Evolutionary conservation across 345 rosid genomes (phyloP).

Genomic region (Erysimum cheiranthoides): DNA sequence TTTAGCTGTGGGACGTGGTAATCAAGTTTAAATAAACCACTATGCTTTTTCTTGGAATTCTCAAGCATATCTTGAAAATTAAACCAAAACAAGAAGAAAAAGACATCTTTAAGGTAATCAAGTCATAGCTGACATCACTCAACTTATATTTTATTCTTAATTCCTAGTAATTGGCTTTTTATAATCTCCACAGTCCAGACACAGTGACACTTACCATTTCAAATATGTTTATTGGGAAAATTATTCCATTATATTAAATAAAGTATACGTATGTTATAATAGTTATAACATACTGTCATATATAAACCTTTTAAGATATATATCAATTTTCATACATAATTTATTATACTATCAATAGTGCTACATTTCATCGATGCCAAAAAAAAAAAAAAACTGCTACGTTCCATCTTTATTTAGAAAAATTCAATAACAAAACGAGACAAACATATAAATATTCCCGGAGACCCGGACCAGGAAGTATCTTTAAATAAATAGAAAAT

Average conservation of each 20-base stretch:
- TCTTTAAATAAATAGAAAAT: too few species aligned
- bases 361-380: too few species aligned
- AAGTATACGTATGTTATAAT: not conserved
- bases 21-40: not conserved
- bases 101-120: not conserved
- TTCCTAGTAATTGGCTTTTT: not conserved
- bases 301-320: not conserved
- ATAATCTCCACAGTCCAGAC: not conserved
- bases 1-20: too few species aligned
- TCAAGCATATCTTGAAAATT: conserved; percentile 2
- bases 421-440: conserved; percentile 1
- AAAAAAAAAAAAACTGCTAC: too few species aligned
- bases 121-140: not conserved
- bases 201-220: not conserved
- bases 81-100: not conserved
- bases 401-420: not conserved
- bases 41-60: not conserved
- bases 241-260: not conserved
- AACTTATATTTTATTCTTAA: not conserved
- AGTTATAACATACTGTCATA: not conserved
- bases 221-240: not conserved
- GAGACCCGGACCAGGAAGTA: not conserved
- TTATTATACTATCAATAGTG: not conserved
- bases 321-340: not conserved
- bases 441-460: not conserved